Evolutionary conservation across 108 stramenopile species (phyloP), one percentile per base, ranked within the genome.

Genomic region (Conticribra weissflogii): DNA sequence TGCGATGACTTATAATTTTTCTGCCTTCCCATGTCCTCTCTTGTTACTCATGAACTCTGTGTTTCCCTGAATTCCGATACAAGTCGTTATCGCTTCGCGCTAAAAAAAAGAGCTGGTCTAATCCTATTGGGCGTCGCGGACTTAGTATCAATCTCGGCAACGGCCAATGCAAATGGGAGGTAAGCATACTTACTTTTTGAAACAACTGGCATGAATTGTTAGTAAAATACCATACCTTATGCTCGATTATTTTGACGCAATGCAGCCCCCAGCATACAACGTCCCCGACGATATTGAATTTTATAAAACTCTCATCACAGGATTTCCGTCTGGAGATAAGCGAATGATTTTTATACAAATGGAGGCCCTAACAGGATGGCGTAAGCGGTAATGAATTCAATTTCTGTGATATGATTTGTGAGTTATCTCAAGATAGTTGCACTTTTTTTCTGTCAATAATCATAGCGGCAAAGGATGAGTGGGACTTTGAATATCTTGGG

Each of bases 361-460:
- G 81, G 81, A 82, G 52, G 81, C 81, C 2, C 47, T 82, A 15
- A 74, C 76, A 14, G 81, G 74, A 14, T 76, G 67, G 81, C 49
- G 65, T 66, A 19, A 66, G 65, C 49, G 18, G 3, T n/a, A 16
- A 16, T 16, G 19, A 51, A 12, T 51, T n/a, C 12, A 9, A 9
- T 41, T 41, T 12, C 12, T 41, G 5, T 41, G 36, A 9, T 51
- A 22, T n/a, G 4, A 22, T 23, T 4, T 23, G 4, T 30, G 16
- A 5, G 7, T 58, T n/a, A 30, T 58, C 4, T n/a, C 7, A 17
- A 17, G 8, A 17, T 30, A 12, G 18, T 31, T 15, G 21, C 4
- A 31, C 23, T 2, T 1, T 62, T 18, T 14, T 62, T 30, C 44
- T 18, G 44, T 12, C 36, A 62, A 62, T 32, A 2, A 25, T 1